Evolutionary conservation across 2,329 filamentous ascomycete species (phyloP), one percentile per base, ranked within the genome.

Genomic region (Stagonosporopsis vannaccii): DNA sequence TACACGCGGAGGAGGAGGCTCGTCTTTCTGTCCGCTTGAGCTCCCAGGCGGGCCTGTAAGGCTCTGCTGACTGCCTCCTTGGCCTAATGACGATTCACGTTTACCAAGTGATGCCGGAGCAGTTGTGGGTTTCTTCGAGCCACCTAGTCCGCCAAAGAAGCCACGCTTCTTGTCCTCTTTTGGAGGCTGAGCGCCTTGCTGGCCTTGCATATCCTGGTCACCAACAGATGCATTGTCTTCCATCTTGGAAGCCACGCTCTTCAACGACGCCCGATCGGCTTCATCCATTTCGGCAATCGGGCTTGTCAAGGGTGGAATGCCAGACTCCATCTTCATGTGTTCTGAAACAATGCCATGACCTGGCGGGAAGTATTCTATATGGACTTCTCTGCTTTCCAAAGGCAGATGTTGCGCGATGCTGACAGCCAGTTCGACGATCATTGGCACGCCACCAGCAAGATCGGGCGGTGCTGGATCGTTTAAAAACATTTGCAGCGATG

Each of bases 351-450:
- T 82, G 37, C 82, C 75, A 40, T 90, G 85, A 39, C 91, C 90
- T 0, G 95, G 94, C 54, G 89, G 79, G 48, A 93, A 92, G 72
- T 97, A 97, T 60, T 89, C 87, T 58, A 99, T 89, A 39, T 87
- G 87, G 15, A 99, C 91, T 70, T 98, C 95, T 61, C 95, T 87
- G 65, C 91, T 95, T 77, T 99, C 95, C 35, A 96, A 79, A 0
- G 95, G 94, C 41, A 98, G 79, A 73, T 97, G 96, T 56, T 89
- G 85, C 0, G 91, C 87, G 61, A 99, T 92, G 58, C 88, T 89
- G 26, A 98, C 85, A 0, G 93, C 92, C 46, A 98, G 84, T 77
- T 97, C 93, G 51, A 97, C 85, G 73, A 99, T 98, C 87, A 95
- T 96, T 51, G 89, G 88, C 2, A 93, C 90, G 60, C 91, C 92